Evolutionary conservation across 192 early-diverging fungal genomes (phyloP), one percentile per base, ranked within the genome.

Genomic region (Entomortierella lignicola): DNA sequence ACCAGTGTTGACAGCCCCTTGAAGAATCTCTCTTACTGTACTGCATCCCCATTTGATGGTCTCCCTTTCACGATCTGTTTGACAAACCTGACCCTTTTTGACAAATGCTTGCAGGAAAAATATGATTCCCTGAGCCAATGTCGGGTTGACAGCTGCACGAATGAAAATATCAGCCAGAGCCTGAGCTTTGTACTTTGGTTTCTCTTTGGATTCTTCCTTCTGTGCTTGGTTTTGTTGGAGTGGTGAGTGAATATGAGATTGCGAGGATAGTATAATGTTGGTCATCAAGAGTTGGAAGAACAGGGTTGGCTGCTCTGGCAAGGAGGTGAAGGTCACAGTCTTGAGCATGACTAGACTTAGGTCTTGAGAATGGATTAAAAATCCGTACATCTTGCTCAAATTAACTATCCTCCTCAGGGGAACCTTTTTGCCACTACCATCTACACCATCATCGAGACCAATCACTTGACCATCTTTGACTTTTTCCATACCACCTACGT

Each of bases 91-190:
- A 34, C 77, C 83, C 73, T 80, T 83, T 71, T 81, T 87, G 44
- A 94, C 89, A 80, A 91, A 93, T 53, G 92, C 89, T 50, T 92
- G 84, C 75, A 96, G 83, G 85, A 96, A 97, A 61, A 96, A 94
- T 51, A 90, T 80, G 56, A 95, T 86, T 7, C 96, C 96, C 55
- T 96, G 93, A 26, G 91, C 85, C 73, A 97, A 80, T 27, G 91
- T 90, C 21, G 88, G 89, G 60, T 89, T 86, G 32, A 83, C 82
- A 7, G 83, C 63, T 18, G 89, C 82, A 55, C 86, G 88, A 50
- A 81, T 67, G 73, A 91, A 91, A 51, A 89, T 85, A 42, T 87
- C 72, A 12, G 80, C 80, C 21, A 94, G 63, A 0, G 82, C 68
- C 79, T 89, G 81, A 39, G 81, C 75, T 47, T 91, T 88, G 53